Evolutionary conservation across 345 rosid species (phyloP), one percentile per base, ranked within the genome.

Genomic region (Arabis alpina): DNA sequence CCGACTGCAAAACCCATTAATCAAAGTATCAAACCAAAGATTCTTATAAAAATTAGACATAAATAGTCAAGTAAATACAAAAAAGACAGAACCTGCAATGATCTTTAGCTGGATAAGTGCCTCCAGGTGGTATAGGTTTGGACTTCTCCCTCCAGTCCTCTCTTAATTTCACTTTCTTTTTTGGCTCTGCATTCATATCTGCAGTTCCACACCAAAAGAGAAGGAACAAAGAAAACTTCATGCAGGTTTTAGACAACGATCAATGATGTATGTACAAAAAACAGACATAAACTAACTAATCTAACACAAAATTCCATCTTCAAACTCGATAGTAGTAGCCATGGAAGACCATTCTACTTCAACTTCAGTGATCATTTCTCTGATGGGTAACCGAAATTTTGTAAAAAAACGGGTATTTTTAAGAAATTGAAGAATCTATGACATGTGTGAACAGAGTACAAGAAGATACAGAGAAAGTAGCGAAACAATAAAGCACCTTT

Each of bases 71-170:
- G 25, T 24, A 15, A 32, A 6, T 23, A 7, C 10, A 53, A 30
- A 3, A 57, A 28, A 41, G 62, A 43, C 30, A 70, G 23, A 52
- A 89, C 98, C 98, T 92, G 98, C 97, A 93, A 58, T 93, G 89
- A 30, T 93, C 98, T 79, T 93, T 93, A 15, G 96, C 98, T 13
- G 97, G 98, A 76, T 93, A 93, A 16, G 85, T 88, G 39, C 96
- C 86, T 24, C 98, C 97, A 0, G 89, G 91, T 16, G 97, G 92
- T 52, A 93, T 84, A 50, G 98, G 93, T 69, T 54, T 88, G 67
- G 98, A 88, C 25, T 88, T 88, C 53, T 87, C 70, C 64, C 96
- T 87, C 98, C 98, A 93, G 74, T 86, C 97, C 14, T 87, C 84
- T 74, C 98, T 82, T 55, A 86, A 73, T 71, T 85, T 88, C 79